A percentile compares a stretch with the other conserved stretches of the same genome.
Evolutionary conservation across 345 rosid species (phyloP).

Genomic region (Eucalyptus pauciflora): DNA sequence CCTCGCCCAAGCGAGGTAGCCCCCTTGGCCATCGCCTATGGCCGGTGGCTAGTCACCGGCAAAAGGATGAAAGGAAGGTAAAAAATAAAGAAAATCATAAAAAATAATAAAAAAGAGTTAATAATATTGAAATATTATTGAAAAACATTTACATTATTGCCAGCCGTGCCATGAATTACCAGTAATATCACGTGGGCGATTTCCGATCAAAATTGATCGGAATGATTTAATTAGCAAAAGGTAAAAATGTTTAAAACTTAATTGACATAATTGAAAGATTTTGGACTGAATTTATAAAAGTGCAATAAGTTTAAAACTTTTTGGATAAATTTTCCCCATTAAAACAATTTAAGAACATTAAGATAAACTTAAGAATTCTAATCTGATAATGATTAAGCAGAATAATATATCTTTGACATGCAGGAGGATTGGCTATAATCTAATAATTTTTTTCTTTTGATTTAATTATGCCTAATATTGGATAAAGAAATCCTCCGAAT

Average conservation of each 20-base stretch:
- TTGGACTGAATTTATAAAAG: accelerated
- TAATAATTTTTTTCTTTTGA: no score
- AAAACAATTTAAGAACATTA: no score
- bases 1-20: no score
- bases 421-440: no score
- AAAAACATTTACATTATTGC: accelerated
- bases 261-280: no score
- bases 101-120: accelerated
- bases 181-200: accelerated
- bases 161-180: accelerated
- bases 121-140: no score
- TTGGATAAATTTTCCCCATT: no score
- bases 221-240: accelerated
- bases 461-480: no score
- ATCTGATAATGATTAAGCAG: no score
- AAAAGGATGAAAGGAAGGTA: accelerated
- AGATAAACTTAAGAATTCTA: no score
- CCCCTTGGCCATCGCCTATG: accelerated
- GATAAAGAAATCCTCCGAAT: neutral
- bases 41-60: accelerated
- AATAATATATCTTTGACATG: no score
- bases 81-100: no score
- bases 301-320: accelerated
- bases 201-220: accelerated
- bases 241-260: accelerated